Evolutionary conservation across 2,329 filamentous ascomycete species (phyloP).

Genomic region (Penicillium frequentans): DNA sequence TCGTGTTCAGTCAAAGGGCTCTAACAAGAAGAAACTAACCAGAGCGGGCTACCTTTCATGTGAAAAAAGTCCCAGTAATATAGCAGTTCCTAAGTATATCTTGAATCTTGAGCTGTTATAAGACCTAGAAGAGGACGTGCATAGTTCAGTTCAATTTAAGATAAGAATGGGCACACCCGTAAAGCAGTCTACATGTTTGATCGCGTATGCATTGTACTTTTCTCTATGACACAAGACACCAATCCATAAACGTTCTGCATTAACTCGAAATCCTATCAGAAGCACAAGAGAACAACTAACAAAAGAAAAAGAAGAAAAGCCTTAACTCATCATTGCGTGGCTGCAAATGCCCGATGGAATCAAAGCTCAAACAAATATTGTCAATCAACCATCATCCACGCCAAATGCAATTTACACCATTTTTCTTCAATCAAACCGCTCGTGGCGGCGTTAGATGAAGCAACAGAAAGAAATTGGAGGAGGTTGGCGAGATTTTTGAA

Average conservation of each 20-base stretch:
- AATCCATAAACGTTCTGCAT: constrained; percentile 10
- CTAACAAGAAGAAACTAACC: too few relatives aligned
- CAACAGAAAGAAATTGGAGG: constrained; percentile 1
- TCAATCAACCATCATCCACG: constrained; percentile 11
- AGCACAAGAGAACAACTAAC: constrained; percentile 5
- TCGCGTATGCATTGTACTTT: background rate
- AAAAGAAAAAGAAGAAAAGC: constrained; percentile 5
- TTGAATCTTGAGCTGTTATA: too few relatives aligned
- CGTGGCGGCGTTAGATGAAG: constrained; percentile 2
- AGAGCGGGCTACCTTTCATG: too few relatives aligned
- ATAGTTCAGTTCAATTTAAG: too few relatives aligned
- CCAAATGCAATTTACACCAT: constrained; percentile 11
- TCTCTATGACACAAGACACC: background rate
- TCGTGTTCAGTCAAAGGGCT: too few relatives aligned
- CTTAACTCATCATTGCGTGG: constrained; percentile 11
- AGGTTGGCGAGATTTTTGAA: background rate
- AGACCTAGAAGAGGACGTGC: too few relatives aligned
- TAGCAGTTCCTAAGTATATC: too few relatives aligned
- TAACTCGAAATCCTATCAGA: constrained; percentile 23
- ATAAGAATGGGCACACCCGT: too few relatives aligned
- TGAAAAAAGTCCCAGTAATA: too few relatives aligned
- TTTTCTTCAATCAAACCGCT: constrained; percentile 6
- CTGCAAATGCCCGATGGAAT: constrained; percentile 9
- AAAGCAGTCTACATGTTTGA: too few relatives aligned
- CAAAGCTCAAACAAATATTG: constrained; percentile 3